Conservation (phyloP, 2,329 filamentous ascomycete species). For the Fusarium illudens region DNA sequence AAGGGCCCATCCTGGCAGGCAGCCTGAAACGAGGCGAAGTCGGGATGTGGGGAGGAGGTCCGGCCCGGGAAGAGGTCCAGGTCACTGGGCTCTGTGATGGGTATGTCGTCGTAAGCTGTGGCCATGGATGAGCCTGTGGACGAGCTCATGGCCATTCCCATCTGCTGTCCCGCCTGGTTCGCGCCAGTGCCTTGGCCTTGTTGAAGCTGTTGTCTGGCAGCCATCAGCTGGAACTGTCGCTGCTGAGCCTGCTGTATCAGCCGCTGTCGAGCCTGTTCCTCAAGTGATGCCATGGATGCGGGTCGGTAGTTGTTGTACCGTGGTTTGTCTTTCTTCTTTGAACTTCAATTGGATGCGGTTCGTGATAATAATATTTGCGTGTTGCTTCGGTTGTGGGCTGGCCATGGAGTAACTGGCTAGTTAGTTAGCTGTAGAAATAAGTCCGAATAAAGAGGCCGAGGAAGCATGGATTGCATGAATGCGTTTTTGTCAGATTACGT, state of each 20-base stretch:
- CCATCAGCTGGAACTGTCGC: constrained; percentile 5
- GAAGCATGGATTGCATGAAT: background rate
- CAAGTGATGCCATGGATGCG: background rate
- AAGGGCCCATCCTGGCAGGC: constrained; percentile 20
- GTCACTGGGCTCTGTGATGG: constrained; percentile 12
- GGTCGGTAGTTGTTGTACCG: background rate
- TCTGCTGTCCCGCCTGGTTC: background rate
- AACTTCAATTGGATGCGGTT: background rate
- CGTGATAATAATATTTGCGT: background rate
- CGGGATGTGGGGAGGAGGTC: background rate
- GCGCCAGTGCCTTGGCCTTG: background rate
- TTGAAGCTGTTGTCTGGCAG: background rate
- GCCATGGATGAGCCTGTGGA: background rate
- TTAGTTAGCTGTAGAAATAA: too few species aligned
- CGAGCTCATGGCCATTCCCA: background rate
- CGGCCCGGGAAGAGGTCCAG: background rate
- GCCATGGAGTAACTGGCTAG: too few species aligned
- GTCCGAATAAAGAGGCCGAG: background rate
- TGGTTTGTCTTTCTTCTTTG: background rate
- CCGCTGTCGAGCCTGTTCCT: constrained; percentile 2
- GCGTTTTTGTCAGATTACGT: background rate
- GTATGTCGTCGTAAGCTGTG: constrained; percentile 18
- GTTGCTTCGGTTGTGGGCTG: background rate
- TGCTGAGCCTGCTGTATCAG: constrained; percentile 1
- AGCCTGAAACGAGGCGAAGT: constrained; percentile 8